Percentiles rank a stretch among this genome's conserved stretches.
Evolutionary conservation across 2,329 filamentous ascomycete species (phyloP).

Genomic region (Cladophialophora immunda): DNA sequence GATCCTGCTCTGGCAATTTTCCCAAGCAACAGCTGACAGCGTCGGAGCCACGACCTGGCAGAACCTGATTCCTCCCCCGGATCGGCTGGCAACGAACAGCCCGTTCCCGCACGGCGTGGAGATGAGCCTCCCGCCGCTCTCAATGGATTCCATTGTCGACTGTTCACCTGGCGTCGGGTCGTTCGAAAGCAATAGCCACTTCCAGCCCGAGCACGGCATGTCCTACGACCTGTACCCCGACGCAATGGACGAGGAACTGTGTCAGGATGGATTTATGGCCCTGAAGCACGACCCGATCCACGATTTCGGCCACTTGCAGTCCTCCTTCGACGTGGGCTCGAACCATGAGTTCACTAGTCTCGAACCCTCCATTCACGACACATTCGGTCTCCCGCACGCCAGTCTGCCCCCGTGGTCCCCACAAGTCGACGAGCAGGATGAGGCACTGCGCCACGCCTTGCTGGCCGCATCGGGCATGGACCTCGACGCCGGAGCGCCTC

Average conservation of each 20-base stretch:
- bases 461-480: conserved; percentile 22
- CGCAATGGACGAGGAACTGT: conserved; percentile 31
- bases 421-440: conserved; percentile 18
- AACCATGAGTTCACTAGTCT: conserved; percentile 13
- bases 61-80: conserved; percentile 50
- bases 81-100: conserved; percentile 48
- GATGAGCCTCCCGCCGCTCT: conserved; percentile 37
- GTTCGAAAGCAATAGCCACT: conserved; percentile 27
- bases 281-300: conserved; percentile 17
- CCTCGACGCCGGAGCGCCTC: neutral
- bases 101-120: conserved; percentile 42
- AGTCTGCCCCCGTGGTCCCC: conserved; percentile 8
- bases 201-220: conserved; percentile 22
- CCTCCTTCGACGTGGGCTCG: conserved; percentile 20
- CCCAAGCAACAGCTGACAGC: conserved; percentile 50
- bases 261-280: conserved; percentile 31
- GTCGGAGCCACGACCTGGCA: conserved; percentile 57
- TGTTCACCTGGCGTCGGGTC: conserved; percentile 29
- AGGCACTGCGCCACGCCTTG: conserved; percentile 23
- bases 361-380: conserved; percentile 11
- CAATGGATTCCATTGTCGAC: conserved; percentile 38
- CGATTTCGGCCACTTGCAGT: conserved; percentile 20
- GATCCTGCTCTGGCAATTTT: conserved; percentile 58
- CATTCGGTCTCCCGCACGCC: conserved; percentile 13
- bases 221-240: conserved; percentile 25